Base-by-base conservation (phyloP, 2,329 filamentous ascomycete species). In the Colletotrichum sp. region DNA sequence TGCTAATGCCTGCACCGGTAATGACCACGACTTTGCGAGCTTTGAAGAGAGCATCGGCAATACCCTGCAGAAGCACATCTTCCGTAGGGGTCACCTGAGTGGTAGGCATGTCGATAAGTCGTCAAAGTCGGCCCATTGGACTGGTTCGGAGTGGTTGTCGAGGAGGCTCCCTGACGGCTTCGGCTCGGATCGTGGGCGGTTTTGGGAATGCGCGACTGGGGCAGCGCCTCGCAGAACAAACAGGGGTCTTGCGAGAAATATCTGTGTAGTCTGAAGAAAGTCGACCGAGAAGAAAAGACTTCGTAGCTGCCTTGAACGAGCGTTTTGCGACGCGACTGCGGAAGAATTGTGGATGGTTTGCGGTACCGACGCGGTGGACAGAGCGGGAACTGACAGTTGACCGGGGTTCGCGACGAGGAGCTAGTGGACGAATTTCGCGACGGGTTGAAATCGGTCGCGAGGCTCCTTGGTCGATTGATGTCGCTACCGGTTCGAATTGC, bases 1-100 rank as follows among this genome's bases (percentile, higher is more conserved):
- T 95, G 81, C 92, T 94, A 81, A 95, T 95, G 69, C 93, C 93
- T 65, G 93, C 93, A 66, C 93, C 93, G 1, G 93, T 95, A 36
- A 95, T 88, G 24, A 95, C 91, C 10, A 95, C 89, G n/a, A 94
- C 89, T 82, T 94, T 95, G 77, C 89, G 90, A 13, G 93, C 90
- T 81, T 92, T 93, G 78, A 90, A 89, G 60, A 95, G 85, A 5
- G 88, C 84, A 80, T 94, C 90, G 80, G 93, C 93, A 78, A 95
- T 91, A 36, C 90, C 85, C 79, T 93, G 92, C n/a, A 95, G 87
- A 68, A 88, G 85, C 77, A 89, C 86, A 78, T 87, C 85, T 77
- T 90, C 88, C 55, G 85, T 85, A 12, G 89, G 87, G 55, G 86
- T 86, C 72, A 93, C 89, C 78, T 91, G 91, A 70, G 87, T 84